Evolutionary conservation across 2,329 filamentous ascomycete species (phyloP), one percentile per base, ranked within the genome.

Genomic region (Dissoconium aciculare): DNA sequence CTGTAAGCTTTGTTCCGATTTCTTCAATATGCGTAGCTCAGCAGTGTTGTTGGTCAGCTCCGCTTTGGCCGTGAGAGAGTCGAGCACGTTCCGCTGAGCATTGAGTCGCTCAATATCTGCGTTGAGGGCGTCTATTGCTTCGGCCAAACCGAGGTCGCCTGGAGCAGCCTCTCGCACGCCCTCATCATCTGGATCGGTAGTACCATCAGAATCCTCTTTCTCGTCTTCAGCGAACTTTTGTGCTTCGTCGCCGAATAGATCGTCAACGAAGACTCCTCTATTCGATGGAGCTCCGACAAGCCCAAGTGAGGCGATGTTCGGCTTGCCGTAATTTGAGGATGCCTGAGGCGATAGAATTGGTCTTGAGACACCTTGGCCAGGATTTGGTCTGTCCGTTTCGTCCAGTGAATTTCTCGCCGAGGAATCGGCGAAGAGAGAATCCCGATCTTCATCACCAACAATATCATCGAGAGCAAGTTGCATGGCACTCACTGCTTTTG

Each of bases 1-100:
- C 48, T 92, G 80, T 34, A 98, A 61, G 54, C 89, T 98, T 17
- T 84, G 77, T 54, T 89, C 93, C 1, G 84, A 94, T 54, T 98
- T 98, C 32, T 78, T 74, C 30, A 98, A 56, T 38, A 98, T 95
- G 17, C 89, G 71, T 31, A 98, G 55, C 54, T 98, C 89, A 2
- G 87, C 83, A 10, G 78, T 84, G 50, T 98, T 98, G 53, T 98
- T 98, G 2, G 89, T 98, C 31, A 98, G 62, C 53, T 98, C 89
- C 0, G 91, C 89, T 57, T 98, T 98, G 34, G 80, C 74, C 3
- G 82, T 89, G 35, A 98, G 60, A 1, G 87, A 91, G 45, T 94
- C 82, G 11, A 98, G 74, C 11, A 98, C 81, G 2, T 79, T 78
- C 44, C 94, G 83, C 55, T 98, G 89, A 3, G 84, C 74, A 6